These are phyloP conservation scores for Entophlyctis luteolus DNA, from an alignment of 192 early-diverging fungal species.

Conservation along the genomic window DNA sequence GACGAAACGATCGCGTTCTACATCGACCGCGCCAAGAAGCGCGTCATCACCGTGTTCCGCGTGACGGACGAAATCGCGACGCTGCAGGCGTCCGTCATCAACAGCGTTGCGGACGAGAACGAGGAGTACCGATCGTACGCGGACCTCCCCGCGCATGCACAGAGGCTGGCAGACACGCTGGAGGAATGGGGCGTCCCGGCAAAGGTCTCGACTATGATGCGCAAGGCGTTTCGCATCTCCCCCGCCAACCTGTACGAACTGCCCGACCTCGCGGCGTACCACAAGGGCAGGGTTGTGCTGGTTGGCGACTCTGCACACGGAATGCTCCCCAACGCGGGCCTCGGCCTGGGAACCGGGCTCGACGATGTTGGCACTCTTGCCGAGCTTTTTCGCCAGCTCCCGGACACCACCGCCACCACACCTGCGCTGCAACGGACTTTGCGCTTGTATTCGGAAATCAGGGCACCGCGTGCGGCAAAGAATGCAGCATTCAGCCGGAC, in stretches of 20 bases:
- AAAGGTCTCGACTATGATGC: neutral
- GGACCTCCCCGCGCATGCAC: constrained; percentile 1
- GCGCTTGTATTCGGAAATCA: constrained; percentile 1
- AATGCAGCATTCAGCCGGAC: neutral
- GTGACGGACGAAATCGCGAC: constrained; percentile 1
- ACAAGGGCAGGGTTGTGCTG: constrained; percentile 12
- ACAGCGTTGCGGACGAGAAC: constrained; percentile 4
- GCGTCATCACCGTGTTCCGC: neutral
- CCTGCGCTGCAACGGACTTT: neutral
- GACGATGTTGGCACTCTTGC: constrained; percentile 29
- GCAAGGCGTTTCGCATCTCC: constrained; percentile 3
- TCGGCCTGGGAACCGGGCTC: constrained; percentile 20
- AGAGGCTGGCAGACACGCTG: neutral
- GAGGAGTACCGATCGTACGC: constrained; percentile 1
- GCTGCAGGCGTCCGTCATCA: neutral
- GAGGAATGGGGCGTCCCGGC: neutral
- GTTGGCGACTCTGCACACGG: constrained; percentile 29
- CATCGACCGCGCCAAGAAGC: constrained; percentile 5
- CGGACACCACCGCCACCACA: neutral
- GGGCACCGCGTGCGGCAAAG: neutral
- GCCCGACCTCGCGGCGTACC: neutral
- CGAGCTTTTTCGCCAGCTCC: constrained; percentile 10
- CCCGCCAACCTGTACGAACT: constrained; percentile 15
- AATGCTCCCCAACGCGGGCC: constrained; percentile 32
- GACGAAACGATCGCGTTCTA: neutral